Percentiles rank a stretch among this genome's conserved stretches.
Evolutionary conservation across 169 alveolate species (phyloP).

Genomic region (Prorocentrum cordatum): DNA sequence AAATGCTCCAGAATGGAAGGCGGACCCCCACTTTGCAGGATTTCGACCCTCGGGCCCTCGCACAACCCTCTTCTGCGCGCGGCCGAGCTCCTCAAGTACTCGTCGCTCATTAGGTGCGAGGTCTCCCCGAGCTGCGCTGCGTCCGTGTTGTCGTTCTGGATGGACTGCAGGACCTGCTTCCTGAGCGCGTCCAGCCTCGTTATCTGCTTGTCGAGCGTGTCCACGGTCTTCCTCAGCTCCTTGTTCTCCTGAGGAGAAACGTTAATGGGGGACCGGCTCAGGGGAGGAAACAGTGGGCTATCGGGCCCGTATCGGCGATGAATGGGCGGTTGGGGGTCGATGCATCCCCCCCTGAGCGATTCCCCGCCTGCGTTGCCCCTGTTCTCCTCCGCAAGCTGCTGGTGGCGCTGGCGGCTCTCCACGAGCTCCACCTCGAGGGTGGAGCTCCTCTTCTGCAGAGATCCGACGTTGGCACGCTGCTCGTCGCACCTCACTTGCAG

Average conservation of each 20-base stretch:
- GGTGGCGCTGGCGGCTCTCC: constrained; percentile 81
- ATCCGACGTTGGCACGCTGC: too few relatives aligned
- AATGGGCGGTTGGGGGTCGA: too few relatives aligned
- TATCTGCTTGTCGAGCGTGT: constrained; percentile 78
- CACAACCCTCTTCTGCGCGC: too few relatives aligned
- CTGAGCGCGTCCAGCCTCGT: constrained; percentile 79
- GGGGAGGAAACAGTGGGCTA: background rate
- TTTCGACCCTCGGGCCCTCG: too few relatives aligned
- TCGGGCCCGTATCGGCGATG: background rate
- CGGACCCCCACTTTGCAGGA: too few relatives aligned
- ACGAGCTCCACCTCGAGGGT: constrained; percentile 80
- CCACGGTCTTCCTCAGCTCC: background rate
- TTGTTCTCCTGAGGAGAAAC: background rate
- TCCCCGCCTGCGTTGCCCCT: constrained; percentile 77
- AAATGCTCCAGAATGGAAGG: too few relatives aligned
- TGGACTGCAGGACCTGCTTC: constrained; percentile 80
- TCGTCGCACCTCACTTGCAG: too few relatives aligned
- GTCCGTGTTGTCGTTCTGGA: constrained; percentile 79
- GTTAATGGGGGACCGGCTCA: background rate
- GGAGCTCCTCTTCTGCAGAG: constrained; percentile 80
- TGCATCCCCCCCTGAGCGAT: too few relatives aligned
- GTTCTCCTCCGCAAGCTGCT: constrained; percentile 81
- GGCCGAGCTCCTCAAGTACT: too few relatives aligned
- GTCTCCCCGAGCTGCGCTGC: constrained; percentile 67
- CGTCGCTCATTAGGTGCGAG: too few relatives aligned